Base-by-base conservation (phyloP, 2,329 filamentous ascomycete species). In the Leptographium lundbergii region DNA sequence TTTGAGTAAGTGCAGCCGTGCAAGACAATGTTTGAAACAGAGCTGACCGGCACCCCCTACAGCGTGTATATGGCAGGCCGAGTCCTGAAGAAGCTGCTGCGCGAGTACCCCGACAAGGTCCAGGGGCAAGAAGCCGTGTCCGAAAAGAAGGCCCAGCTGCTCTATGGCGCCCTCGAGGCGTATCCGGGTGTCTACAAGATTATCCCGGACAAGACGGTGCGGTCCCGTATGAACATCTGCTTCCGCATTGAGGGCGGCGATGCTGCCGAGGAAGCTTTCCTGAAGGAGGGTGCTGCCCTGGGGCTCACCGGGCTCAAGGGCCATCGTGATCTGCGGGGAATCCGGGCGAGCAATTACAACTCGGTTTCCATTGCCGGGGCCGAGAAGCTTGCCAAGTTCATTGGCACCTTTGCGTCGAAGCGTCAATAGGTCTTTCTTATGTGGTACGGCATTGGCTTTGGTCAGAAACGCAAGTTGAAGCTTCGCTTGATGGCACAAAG, bases 221-320 rank as follows among this genome's bases (percentile, higher is more conserved):
- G 91, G 59, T 95, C 89, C 66, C 79, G 90, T 59, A 96, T 97
- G 88, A 97, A 97, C 73, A 88, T 97, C 60, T 96, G 91, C 78
- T 96, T 96, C 79, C 78, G 91, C 19, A 80, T 95, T 22, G 77
- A 75, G 68, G 77, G 54, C 52, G 82, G 85, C 50, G 84, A 81
- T 14, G 80, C 85, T 5, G 56, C 42, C 25, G 91, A 97, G 71
- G 89, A 90, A 72, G 78, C 78, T 0, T 97, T 97, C 74, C 71
- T 97, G 53, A 80, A 85, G 61, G 83, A 87, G 54, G 86, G 85
- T 1, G 82, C 86, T 61, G 80, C 81, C 61, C 77, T 76, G 57
- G 84, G 87, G 0, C 75, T 96, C 27, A 82, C 85, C 29, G 92
- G 91, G 0, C 75, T 96, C 51, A 96, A 95, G 75, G 92, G 92